A percentile compares a stretch with the other conserved stretches of the same genome.
These are phyloP conservation scores for Magnusiomyces starmeri DNA, from an alignment of 1,139 yeast species.

Conservation along the genomic window DNA sequence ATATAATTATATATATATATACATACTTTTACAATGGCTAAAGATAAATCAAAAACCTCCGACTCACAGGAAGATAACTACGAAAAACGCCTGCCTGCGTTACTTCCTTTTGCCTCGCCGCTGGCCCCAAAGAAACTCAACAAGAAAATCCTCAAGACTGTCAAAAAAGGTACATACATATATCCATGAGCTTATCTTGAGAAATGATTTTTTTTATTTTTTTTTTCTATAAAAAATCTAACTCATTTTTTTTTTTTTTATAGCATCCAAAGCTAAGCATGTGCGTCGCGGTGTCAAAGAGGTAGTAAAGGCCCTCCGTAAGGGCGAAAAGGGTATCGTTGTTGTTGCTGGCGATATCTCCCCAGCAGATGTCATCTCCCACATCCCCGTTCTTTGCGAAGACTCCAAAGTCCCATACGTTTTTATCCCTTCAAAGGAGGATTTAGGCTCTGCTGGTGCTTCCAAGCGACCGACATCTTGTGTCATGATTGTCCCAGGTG, in stretches of 20 bases:
- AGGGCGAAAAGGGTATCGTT: conserved; percentile 96
- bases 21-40: neutral
- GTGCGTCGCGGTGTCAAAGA: conserved; percentile 99
- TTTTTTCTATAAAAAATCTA: neutral
- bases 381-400: conserved; percentile 94
- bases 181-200: conserved; percentile 3
- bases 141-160: conserved; percentile 90
- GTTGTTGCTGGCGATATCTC: conserved; percentile 96
- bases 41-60: conserved; percentile 15
- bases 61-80: conserved; percentile 62
- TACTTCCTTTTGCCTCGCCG: conserved; percentile 88
- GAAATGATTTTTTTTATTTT: no score
- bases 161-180: conserved; percentile 50
- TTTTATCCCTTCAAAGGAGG: conserved; percentile 95
- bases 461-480: conserved; percentile 98
- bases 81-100: conserved; percentile 84
- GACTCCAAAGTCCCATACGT: conserved; percentile 84
- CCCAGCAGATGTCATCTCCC: conserved; percentile 95
- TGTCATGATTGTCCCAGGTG: conserved; percentile 96
- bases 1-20: neutral
- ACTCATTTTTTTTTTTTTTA: neutral
- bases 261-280: conserved; percentile 92
- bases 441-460: conserved; percentile 96
- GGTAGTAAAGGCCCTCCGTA: conserved; percentile 94
- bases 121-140: conserved; percentile 93